Conservation (phyloP, 1,139 yeast species). For the Yamadazyma sp. region DNA sequence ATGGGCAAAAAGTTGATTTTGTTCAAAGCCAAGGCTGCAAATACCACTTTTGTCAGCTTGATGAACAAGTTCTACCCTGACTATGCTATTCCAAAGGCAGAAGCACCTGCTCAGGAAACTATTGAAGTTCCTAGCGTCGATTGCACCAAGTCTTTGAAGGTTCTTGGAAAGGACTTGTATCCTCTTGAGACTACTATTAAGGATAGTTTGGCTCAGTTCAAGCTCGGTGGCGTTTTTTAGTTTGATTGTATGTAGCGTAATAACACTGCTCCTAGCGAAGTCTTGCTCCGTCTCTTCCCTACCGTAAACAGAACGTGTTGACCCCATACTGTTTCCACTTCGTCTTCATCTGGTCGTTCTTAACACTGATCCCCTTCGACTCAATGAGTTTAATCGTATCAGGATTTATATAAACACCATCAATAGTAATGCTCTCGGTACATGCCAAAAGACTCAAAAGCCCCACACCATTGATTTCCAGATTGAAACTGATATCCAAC, state of each 20-base stretch:
- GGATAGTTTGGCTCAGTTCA: constrained; percentile 20
- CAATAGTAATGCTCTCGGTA: constrained; percentile 26
- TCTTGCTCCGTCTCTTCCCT: too few relatives aligned
- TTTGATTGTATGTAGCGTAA: too few relatives aligned
- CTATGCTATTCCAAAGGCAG: constrained; percentile 7
- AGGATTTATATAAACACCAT: constrained; percentile 36
- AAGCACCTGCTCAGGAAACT: not conserved
- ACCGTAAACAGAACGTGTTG: constrained; percentile 16
- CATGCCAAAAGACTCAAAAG: constrained; percentile 30
- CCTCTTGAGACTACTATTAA: constrained; percentile 28
- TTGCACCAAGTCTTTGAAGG: constrained; percentile 23
- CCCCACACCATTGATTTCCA: constrained; percentile 38
- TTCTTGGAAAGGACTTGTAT: constrained; percentile 31
- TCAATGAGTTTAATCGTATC: constrained; percentile 29
- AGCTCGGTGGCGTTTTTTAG: constrained; percentile 1
- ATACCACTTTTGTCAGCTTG: constrained; percentile 27
- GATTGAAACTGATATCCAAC: constrained; percentile 40
- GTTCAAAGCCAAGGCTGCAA: constrained; percentile 23
- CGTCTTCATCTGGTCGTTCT: constrained; percentile 26
- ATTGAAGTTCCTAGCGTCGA: constrained; percentile 17
- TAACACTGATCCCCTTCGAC: constrained; percentile 20
- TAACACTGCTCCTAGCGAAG: too few relatives aligned
- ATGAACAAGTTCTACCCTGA: constrained; percentile 26
- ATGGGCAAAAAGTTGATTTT: constrained; percentile 22
- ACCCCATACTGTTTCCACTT: constrained; percentile 41